Evolutionary conservation across 352 stramenopile species (phyloP), one percentile per base, ranked within the genome.

Genomic region (Phytophthora ramorum): DNA sequence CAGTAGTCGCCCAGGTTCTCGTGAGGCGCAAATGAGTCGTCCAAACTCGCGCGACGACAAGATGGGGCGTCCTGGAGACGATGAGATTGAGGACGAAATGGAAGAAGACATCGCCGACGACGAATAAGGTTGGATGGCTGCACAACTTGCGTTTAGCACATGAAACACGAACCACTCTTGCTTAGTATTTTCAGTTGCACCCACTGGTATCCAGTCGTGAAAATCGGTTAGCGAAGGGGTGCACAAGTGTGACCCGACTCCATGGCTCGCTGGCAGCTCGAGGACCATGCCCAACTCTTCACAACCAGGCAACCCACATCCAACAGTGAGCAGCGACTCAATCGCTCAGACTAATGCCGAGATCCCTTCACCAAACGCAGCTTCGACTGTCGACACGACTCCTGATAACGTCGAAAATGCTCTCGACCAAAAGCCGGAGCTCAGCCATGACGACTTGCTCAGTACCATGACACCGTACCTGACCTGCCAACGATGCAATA

Each of bases 41-140:
- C 63, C 64, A 37, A 66, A 58, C 17, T 73, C 72, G 7, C 70
- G 68, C 24, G 76, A 83, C 7, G 65, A 59, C 0, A 88, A 87
- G 41, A 59, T 69, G 37, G 55, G 2, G 20, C 48, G 56, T 26
- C 58, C 26, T 38, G 48, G 40, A 38, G 62, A 52, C 35, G 55
- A 76, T 13, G 81, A 91, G 2, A 58, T 82, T 20, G 85, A 90
- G 26, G 85, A 89, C 32, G 86, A 93, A 34, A 76, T 95, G 76
- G 82, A 93, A 53, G 87, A 93, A 76, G 87, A 92, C 32, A 95
- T 95, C 63, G 81, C 65, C 1, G 85, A 92, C 16, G 85, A 90
- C 40, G 75, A 87, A 19, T 86, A 69, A 79, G 61, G 16, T 53
- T 34, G 20, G 28, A 61, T 55, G 16, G 46, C 17, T 52, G 37